phyloP scores from a whole-genome alignment of 2,329 filamentous ascomycete species.

The Ophidiomyces ophidiicola region DNA sequence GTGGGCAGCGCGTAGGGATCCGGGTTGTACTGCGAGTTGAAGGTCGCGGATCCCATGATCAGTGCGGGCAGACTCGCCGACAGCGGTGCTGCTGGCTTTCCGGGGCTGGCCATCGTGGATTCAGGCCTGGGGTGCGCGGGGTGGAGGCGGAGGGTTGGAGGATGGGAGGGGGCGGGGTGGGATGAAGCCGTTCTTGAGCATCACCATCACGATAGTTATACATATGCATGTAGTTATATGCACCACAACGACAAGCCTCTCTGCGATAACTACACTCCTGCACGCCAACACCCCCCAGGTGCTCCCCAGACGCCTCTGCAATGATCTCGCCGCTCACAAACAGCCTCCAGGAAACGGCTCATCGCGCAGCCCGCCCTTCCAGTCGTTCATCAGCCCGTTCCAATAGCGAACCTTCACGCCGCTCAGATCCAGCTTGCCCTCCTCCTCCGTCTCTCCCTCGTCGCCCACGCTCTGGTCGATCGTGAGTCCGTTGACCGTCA shows the following conservation, averaged over 20 bases:
- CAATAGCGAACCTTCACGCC: conserved; percentile 13
- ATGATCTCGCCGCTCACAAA: too few relatives aligned
- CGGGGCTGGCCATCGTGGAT: too few relatives aligned
- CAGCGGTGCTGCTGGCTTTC: conserved; percentile 21
- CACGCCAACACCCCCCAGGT: background rate
- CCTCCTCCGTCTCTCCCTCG: background rate
- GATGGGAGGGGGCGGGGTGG: too few relatives aligned
- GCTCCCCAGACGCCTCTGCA: too few relatives aligned
- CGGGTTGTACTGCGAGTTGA: conserved; percentile 39
- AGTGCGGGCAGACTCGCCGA: conserved; percentile 35
- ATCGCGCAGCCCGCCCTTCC: conserved; percentile 6
- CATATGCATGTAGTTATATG: too few relatives aligned
- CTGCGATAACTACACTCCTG: too few relatives aligned
- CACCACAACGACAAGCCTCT: too few relatives aligned
- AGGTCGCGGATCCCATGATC: conserved; percentile 40
- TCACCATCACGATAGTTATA: too few relatives aligned
- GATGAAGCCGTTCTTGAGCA: too few relatives aligned
- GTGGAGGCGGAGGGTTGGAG: too few relatives aligned
- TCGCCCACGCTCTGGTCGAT: conserved; percentile 7
- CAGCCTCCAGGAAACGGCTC: conserved; percentile 12
- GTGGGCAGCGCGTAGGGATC: conserved; percentile 40
- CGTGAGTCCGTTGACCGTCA: conserved; percentile 12
- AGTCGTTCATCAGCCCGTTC: conserved; percentile 10
- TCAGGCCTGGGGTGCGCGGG: too few relatives aligned
- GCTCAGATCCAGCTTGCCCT: conserved; percentile 12